Evolutionary conservation across 208 protist species (phyloP).

Genomic region (Entamoeba moshkovskii): DNA sequence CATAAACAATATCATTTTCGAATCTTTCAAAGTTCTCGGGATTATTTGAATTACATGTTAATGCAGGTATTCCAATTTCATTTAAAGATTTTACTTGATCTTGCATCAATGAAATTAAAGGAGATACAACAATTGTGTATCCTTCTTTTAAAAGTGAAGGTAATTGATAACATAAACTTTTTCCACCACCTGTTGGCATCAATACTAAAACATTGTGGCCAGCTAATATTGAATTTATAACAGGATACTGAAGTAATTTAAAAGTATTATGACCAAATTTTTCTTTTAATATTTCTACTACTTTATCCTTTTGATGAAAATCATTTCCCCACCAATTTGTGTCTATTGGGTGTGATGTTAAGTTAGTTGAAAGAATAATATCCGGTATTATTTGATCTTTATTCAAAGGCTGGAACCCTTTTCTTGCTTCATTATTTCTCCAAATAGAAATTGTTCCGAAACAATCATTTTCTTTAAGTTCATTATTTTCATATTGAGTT

Average conservation of each 20-base stretch:
- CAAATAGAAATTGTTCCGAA: no score
- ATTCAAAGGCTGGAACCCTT: no score
- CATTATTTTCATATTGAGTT: background rate
- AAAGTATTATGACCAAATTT: background rate
- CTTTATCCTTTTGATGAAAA: background rate
- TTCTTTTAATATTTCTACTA: background rate
- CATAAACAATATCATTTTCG: background rate
- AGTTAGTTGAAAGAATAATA: no score
- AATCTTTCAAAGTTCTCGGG: background rate
- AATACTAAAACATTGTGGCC: background rate
- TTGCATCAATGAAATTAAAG: slow-evolving; percentile 21
- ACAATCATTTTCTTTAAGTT: no score
- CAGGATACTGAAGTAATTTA: background rate
- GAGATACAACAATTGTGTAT: slow-evolving; percentile 21
- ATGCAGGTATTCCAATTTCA: background rate
- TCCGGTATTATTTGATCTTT: no score
- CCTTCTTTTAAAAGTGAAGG: background rate
- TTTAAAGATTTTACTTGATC: slow-evolving; percentile 8
- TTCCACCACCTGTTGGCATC: background rate
- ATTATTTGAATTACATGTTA: background rate
- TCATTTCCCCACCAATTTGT: background rate
- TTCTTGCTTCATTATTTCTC: no score
- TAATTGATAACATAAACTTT: slow-evolving; percentile 12
- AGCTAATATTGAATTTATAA: background rate
- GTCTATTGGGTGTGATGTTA: no score